Percentiles rank a stretch among this genome's conserved stretches.
Conservation (phyloP, 2,329 filamentous ascomycete species). For the Fonsecaea nubica region DNA sequence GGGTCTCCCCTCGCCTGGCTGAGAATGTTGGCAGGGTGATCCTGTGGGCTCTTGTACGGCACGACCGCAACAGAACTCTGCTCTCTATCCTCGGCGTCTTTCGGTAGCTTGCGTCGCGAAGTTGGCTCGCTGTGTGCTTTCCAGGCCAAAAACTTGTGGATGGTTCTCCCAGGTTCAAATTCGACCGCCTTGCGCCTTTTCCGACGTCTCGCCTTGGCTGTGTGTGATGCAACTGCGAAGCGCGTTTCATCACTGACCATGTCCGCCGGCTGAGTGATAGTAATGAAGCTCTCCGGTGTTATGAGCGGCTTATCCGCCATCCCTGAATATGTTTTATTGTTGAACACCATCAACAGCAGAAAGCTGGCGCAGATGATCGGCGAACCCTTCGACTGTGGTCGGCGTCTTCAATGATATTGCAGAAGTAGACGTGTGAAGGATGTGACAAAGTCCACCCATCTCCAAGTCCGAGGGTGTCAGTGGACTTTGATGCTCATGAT, state of each 20-base stretch:
- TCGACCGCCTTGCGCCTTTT: not conserved
- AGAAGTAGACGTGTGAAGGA: not conserved
- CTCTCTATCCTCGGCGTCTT: not conserved
- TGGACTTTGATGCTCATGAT: slow-evolving; percentile 1
- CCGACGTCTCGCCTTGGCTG: not conserved
- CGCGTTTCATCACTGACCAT: slow-evolving; percentile 3
- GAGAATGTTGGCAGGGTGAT: not conserved
- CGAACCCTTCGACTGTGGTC: not conserved
- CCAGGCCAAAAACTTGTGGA: slow-evolving; percentile 8
- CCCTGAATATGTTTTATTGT: not conserved
- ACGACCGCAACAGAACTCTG: not conserved
- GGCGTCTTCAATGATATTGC: not conserved
- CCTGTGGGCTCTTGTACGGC: not conserved
- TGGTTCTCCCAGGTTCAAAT: not conserved
- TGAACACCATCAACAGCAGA: not conserved
- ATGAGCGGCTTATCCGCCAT: not conserved
- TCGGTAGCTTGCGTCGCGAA: not conserved
- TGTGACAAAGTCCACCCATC: not conserved
- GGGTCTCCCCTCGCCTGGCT: slow-evolving; percentile 11
- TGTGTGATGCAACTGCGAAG: not conserved
- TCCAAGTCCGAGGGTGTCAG: not conserved
- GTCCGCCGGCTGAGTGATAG: not conserved
- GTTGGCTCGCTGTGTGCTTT: not conserved
- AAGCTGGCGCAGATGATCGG: not conserved
- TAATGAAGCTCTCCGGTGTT: slow-evolving; percentile 3